phyloP scores from a whole-genome alignment of 129 eudicot genomes.

The Flaveria linearis region DNA sequence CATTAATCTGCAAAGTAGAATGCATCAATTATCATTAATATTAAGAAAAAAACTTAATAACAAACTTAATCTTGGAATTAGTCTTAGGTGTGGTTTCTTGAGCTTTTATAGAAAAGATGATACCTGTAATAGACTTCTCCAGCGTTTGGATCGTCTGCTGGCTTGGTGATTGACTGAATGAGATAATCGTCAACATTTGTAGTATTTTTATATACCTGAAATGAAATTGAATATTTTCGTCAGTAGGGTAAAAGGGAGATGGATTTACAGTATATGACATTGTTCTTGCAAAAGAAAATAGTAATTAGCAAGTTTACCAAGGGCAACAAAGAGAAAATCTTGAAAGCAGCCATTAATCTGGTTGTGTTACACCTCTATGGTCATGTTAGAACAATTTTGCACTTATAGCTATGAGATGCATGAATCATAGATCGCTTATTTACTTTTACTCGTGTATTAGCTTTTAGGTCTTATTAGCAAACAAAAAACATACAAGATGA shows the following conservation, averaged over 20 bases:
- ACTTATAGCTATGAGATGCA: neutral
- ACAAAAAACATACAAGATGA: too few relatives aligned
- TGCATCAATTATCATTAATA: neutral
- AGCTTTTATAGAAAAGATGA: neutral
- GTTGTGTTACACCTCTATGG: too few relatives aligned
- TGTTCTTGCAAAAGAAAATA: neutral
- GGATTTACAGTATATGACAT: neutral
- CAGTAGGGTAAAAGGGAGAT: conserved; percentile 2
- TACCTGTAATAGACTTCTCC: conserved; percentile 98
- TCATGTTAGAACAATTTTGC: neutral
- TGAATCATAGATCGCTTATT: neutral
- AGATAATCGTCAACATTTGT: conserved; percentile 96
- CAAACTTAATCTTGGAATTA: neutral
- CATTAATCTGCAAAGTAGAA: conserved; percentile 81
- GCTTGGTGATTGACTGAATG: conserved; percentile 74
- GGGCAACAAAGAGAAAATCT: too few relatives aligned
- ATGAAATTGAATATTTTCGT: neutral
- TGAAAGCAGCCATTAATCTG: too few relatives aligned
- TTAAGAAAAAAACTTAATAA: conserved; percentile 2
- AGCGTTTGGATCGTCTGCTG: conserved; percentile 93
- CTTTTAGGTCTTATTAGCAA: too few relatives aligned
- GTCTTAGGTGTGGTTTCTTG: neutral
- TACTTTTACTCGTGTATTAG: neutral
- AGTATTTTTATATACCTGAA: conserved; percentile 81
- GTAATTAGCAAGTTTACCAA: too few relatives aligned